Evolutionary conservation across 768 basidiomycete genomes (phyloP), one percentile per base, ranked within the genome.

Genomic region (Lyophyllum semitale): DNA sequence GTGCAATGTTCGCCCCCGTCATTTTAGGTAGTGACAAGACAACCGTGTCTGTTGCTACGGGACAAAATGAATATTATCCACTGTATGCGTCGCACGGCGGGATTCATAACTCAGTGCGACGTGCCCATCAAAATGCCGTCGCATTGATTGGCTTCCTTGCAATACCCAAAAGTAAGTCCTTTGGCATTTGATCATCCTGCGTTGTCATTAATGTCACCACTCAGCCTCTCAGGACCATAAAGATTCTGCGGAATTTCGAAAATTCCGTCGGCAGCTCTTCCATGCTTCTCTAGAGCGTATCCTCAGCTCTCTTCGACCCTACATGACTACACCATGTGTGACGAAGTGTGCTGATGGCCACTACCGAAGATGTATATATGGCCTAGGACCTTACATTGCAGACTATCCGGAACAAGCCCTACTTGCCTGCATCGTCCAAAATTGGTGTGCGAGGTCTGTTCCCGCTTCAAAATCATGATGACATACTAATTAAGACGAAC

Each of bases 11-110:
- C 32, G 57, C 58, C 23, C 63, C 68, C 2, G 55, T 69, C 12
- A 62, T 68, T 20, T 45, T 65, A 33, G 65, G 68, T 1, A 66
- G 62, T 48, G 63, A 70, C 51, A 70, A 70, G 44, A 70, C 68
- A 0, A 68, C 65, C 0, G 66, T 70, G 4, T 67, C 62, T 17
- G 60, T 63, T 6, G 59, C 56, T 0, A 68, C 66, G 3, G 65
- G 64, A 1, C 51, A 54, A 33, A 53, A 29, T 20, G 59, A 56
- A 13, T 59, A 57, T 45, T 51, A 61, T 12, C 59, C 55, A 0
- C 18, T 60, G 12, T 60, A 60, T 54, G 8, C 47, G 8, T 60
- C 55, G 1, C 45, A 46, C 33, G 53, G 59, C 3, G 30, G 42
- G 4, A 18, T 57, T 4, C 44, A 46, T 23, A 60, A 60, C 25